A percentile compares a stretch with the other conserved stretches of the same genome.
Evolutionary conservation across 225 moss, liverwort and hornwort species (phyloP).

Genomic region (Asterella californica): DNA sequence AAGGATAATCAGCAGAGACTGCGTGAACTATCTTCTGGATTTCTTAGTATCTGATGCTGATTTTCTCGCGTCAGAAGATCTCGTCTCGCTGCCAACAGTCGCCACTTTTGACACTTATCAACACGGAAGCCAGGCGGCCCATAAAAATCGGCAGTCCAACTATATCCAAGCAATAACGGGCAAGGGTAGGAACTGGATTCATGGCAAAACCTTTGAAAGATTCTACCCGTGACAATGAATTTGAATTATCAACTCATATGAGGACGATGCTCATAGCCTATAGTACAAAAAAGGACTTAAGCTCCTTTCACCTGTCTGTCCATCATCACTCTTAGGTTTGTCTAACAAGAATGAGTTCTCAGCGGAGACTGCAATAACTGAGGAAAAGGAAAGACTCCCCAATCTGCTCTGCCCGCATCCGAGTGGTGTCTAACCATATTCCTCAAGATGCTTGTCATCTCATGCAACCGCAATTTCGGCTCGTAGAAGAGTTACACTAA

Average conservation of each 20-base stretch:
- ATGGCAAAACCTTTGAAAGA: conserved; percentile 11
- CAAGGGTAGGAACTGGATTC: not conserved
- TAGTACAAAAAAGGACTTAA: conserved; percentile 26
- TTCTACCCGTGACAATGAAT: conserved; percentile 20
- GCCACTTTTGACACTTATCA: not conserved
- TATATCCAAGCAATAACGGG: not conserved
- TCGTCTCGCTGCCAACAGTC: not conserved
- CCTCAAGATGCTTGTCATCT: conserved; percentile 11
- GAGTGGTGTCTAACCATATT: conserved; percentile 6
- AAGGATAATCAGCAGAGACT: not conserved
- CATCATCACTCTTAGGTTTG: conserved; percentile 12
- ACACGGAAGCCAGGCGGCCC: not conserved
- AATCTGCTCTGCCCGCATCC: conserved; percentile 17
- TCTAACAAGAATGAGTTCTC: conserved; percentile 15
- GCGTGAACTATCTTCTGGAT: not conserved
- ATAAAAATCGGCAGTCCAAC: not conserved
- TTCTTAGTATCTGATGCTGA: not conserved
- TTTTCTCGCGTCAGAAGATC: not conserved
- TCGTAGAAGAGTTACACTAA: conserved; percentile 5
- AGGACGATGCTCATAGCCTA: conserved; percentile 34
- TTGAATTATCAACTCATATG: conserved; percentile 25
- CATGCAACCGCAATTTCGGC: conserved; percentile 6
- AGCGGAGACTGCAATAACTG: conserved; percentile 4
- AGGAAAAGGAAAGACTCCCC: conserved; percentile 13
- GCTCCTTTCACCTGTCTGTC: conserved; percentile 18